Evolutionary conservation across 2,329 filamentous ascomycete genomes (phyloP), one percentile per base, ranked within the genome.

Genomic region (Neoscytalidium dimidiatum): DNA sequence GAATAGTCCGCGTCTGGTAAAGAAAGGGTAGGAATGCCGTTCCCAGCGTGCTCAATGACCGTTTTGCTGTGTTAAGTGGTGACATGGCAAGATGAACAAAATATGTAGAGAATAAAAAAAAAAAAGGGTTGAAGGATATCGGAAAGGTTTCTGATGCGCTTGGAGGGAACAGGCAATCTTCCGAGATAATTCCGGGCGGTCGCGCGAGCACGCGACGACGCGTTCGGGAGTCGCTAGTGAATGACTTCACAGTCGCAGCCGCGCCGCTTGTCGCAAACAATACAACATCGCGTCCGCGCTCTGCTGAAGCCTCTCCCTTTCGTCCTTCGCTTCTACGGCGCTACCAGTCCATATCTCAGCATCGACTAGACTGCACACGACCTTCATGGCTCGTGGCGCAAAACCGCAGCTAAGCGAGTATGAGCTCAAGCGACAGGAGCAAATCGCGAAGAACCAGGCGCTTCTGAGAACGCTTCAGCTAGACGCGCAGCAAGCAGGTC

Each of bases 401-500:
- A 75, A 84, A 71, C 75, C 80, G 31, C 85, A 85, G 38, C 81
- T 96, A 71, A 96, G 91, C 77, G 92, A 92, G 43, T 97, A 96
- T 77, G 94, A 97, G 82, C 88, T 89, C 71, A 88, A 92, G 70
- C 86, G 94, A 0, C 86, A 92, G 17, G 92, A 93, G 67, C 97
- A 97, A 69, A 96, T 96, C 44, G 92, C 90, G 0, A 89, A 91
- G 62, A 95, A 96, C 71, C 90, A 94, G 77, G 92, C 90, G 74
- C 84, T 97, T 0, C 79, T 97, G 0, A 91, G 91, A 66, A 90
- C 93, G 66, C 85, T 96, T 1, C 89, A 90, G 38, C 81, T 86
- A 69, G 85, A 88, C 71, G 84, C 86, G 1, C 86, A 87, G 2
- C 85, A 90, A 0, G 88, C 92, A 0, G 90, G 90, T n/a, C 81